Conservation (phyloP, 345 rosid genomes). For the Hypericum androsaemum region DNA sequence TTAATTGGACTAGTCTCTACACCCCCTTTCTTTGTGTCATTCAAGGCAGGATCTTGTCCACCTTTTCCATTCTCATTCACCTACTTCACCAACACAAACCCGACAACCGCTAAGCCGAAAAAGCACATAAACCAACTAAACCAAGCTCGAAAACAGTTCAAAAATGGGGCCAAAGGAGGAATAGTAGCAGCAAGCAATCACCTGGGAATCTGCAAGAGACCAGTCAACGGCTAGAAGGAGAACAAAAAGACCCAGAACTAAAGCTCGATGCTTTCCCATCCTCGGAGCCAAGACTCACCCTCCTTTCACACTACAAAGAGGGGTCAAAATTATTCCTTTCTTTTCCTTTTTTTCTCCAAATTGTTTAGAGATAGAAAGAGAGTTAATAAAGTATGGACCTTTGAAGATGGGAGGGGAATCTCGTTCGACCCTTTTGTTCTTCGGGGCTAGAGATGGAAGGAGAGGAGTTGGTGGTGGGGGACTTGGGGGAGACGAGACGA, state of each 20-base stretch:
- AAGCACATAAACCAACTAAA: not conserved
- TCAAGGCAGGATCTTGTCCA: slow-evolving; percentile 17
- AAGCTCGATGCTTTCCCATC: slow-evolving; percentile 29
- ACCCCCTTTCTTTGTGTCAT: slow-evolving; percentile 9
- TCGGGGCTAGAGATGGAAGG: too few relatives aligned
- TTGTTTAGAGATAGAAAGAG: too few relatives aligned
- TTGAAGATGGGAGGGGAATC: too few relatives aligned
- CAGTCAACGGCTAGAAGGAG: slow-evolving; percentile 21
- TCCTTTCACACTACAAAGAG: slow-evolving; percentile 17
- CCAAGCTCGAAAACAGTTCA: not conserved
- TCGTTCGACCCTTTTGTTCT: too few relatives aligned
- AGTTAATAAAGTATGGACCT: too few relatives aligned
- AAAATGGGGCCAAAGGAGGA: not conserved
- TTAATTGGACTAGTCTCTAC: slow-evolving; percentile 16
- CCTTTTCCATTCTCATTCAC: slow-evolving; percentile 14
- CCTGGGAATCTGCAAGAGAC: slow-evolving; percentile 31
- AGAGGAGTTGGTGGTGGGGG: too few relatives aligned
- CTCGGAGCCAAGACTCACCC: slow-evolving; percentile 18
- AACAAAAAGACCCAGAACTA: slow-evolving; percentile 27
- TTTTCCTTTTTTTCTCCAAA: too few relatives aligned
- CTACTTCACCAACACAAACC: slow-evolving; percentile 19
- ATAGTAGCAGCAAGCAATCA: slow-evolving; percentile 13
- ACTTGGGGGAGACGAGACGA: too few relatives aligned
- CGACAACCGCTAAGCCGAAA: slow-evolving; percentile 5
- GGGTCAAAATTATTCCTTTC: too few relatives aligned